phyloP scores from a whole-genome alignment of 129 eudicot genomes.

The Centaurea solstitialis region DNA sequence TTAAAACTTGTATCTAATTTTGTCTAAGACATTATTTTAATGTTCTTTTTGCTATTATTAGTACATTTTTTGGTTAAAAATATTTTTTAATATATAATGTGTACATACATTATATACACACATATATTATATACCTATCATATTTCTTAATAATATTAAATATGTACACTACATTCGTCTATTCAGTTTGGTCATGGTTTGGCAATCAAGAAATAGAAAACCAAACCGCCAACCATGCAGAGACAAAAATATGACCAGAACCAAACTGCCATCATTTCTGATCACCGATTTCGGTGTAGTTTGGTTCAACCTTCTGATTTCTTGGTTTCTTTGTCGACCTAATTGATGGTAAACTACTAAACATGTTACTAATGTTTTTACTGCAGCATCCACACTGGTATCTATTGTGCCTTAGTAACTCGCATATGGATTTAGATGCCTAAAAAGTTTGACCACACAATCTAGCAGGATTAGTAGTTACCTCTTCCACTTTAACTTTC shows the following conservation, averaged over 20 bases:
- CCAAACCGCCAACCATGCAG: neutral
- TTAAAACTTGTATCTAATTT: neutral
- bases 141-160: neutral
- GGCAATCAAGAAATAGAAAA: neutral
- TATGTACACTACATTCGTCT: neutral
- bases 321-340: neutral
- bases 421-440: neutral
- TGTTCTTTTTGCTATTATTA: neutral
- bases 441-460: neutral
- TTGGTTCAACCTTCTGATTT: neutral
- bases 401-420: neutral
- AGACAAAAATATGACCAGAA: neutral
- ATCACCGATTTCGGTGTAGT: neutral
- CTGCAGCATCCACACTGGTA: neutral
- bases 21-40: neutral
- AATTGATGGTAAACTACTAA: neutral
- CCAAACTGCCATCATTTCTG: neutral
- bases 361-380: neutral
- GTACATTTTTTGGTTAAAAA: neutral
- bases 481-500: constrained; percentile 96
- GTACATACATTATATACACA: neutral
- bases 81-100: neutral
- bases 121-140: neutral
- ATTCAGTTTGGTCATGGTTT: neutral
- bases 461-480: constrained; percentile 45